A percentile compares a stretch with the other conserved stretches of the same genome.
These are phyloP conservation scores for Eucommia ulmoides DNA, from an alignment of 257 asterid species.

Conservation along the genomic window DNA sequence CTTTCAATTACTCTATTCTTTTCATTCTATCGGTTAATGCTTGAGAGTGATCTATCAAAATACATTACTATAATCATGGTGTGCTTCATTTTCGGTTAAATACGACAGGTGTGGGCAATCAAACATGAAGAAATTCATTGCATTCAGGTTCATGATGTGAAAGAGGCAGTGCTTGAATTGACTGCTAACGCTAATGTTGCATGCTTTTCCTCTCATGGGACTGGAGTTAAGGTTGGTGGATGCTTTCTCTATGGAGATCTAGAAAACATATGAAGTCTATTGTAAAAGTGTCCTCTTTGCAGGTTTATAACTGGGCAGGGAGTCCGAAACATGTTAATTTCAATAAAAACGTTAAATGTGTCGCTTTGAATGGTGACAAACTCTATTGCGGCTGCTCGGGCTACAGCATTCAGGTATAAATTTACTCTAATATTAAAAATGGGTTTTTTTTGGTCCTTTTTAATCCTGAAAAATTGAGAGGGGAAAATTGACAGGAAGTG, in stretches of 20 bases:
- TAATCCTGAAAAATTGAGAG: too few relatives aligned
- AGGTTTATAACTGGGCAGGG: conserved; percentile 79
- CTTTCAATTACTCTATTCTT: too few relatives aligned
- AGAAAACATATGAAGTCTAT: too few relatives aligned
- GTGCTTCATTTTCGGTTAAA: too few relatives aligned
- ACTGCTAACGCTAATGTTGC: conserved; percentile 43
- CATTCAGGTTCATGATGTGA: conserved; percentile 66
- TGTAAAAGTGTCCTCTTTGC: conserved; percentile 7
- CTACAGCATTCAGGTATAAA: conserved; percentile 47
- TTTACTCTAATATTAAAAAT: neutral
- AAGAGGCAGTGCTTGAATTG: conserved; percentile 45
- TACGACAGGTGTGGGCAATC: conserved; percentile 75
- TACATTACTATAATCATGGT: too few relatives aligned
- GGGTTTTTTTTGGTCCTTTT: too few relatives aligned
- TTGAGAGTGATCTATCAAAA: too few relatives aligned
- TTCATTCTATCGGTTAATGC: too few relatives aligned
- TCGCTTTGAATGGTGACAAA: conserved; percentile 37
- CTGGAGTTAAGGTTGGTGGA: conserved; percentile 55
- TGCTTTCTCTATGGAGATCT: neutral
- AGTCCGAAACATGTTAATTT: conserved; percentile 41
- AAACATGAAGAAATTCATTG: conserved; percentile 71
- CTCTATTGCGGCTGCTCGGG: conserved; percentile 75
- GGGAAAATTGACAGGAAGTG: conserved; percentile 44
- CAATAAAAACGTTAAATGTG: conserved; percentile 58
- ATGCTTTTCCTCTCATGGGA: conserved; percentile 55